A percentile compares a stretch with the other conserved stretches of the same genome.
These are phyloP conservation scores for Hyaloperonospora brassicae DNA, from an alignment of 352 stramenopile genomes.

Conservation along the genomic window DNA sequence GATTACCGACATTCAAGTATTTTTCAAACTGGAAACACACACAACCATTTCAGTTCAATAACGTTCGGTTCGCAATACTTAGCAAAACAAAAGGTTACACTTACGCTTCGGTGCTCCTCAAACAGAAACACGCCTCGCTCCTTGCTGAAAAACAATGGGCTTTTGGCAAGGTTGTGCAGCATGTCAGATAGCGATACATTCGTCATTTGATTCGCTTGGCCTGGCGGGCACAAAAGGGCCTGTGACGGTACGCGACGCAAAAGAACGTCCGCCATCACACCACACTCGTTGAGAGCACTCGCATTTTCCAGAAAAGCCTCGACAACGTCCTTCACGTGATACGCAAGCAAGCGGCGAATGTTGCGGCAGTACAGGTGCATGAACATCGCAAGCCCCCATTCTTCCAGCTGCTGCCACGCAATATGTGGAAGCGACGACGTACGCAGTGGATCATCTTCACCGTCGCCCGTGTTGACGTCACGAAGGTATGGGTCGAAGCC, in stretches of 20 bases:
- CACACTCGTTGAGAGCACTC: constrained; percentile 68
- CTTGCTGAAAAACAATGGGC: constrained; percentile 70
- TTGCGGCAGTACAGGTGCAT: constrained; percentile 84
- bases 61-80: neutral
- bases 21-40: constrained; percentile 66
- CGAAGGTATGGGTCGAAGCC: constrained; percentile 67
- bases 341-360: constrained; percentile 68
- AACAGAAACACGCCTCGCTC: constrained; percentile 70
- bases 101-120: constrained; percentile 67
- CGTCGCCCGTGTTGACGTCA: constrained; percentile 44
- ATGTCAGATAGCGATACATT: constrained; percentile 81
- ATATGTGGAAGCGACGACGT: constrained; percentile 65
- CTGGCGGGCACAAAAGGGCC: constrained; percentile 64
- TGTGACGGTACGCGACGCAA: constrained; percentile 61
- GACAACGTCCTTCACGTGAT: constrained; percentile 79
- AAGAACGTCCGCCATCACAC: constrained; percentile 72
- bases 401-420: constrained; percentile 69
- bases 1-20: constrained; percentile 78
- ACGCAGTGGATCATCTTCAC: constrained; percentile 66
- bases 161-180: constrained; percentile 50
- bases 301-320: constrained; percentile 77
- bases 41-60: constrained; percentile 9
- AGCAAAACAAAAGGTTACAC: constrained; percentile 11
- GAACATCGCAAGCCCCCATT: constrained; percentile 74
- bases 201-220: constrained; percentile 64